Base-by-base conservation (phyloP, 2,329 filamentous ascomycete genomes). In the Fusarium sacchari region DNA sequence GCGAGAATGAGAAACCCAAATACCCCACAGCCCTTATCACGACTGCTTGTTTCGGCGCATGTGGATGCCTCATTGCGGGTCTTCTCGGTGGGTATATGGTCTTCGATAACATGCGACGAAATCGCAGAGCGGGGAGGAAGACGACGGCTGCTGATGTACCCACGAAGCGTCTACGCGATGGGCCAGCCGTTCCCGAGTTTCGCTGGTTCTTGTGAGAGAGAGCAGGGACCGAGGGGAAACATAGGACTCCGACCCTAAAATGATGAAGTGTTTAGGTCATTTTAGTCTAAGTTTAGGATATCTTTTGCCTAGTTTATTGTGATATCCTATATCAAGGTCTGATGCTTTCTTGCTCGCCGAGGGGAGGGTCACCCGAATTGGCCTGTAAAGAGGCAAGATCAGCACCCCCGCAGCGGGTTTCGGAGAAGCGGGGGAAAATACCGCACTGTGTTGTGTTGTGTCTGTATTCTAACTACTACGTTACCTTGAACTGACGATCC, bases 21-120 rank as follows among this genome's bases (percentile, higher is more conserved):
- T 94, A 94, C 76, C 86, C 89, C 58, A 90, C 83, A 1, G 92
- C 92, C 0, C 79, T 94, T 46, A 87, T 89, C 39, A 93, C 90
- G 0, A 92, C 89, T 3, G 90, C 90, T 4, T 85, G 85, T 0
- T 92, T 92, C 81, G 92, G 92, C 0, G 91, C 86, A 0, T 84
- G 83, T 0, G 92, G 92, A 0, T 86, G 87, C 9, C 67, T 89
- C 1, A 80, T 92, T 61, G 88, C 91, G 0, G 81, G 86, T 5
- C 60, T 83, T 5, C 76, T 93, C 52, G 91, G 90, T 1, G 66
- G 82, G 0, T 93, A 85, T 73, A 94, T 93, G 92, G 83, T 89
- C 22, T 79, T 86, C 79, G 83, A 83, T 80, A 78, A 93, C 44
- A 46, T 36, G 39, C 26, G 47, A 1, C 22, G 65, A 10, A 68